Evolutionary conservation across 2,329 filamentous ascomycete species (phyloP).

Genomic region (Macrophomina tecta): DNA sequence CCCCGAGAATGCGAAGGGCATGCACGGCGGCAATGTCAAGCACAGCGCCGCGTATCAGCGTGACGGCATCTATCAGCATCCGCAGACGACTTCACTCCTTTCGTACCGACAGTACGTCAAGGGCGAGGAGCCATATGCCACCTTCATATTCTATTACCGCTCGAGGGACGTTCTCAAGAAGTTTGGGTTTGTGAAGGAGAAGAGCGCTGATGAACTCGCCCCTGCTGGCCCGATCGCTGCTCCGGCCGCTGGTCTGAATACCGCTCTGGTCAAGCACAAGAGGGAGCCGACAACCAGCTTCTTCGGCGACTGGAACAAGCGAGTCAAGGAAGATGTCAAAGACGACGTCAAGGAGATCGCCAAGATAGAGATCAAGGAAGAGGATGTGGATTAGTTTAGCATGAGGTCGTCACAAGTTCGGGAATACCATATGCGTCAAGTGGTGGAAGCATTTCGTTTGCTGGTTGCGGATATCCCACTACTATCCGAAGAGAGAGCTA

Average conservation of each 20-base stretch:
- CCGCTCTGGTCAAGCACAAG: not conserved
- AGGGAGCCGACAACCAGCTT: not conserved
- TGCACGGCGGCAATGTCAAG: not conserved
- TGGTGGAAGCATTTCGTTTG: too few relatives aligned
- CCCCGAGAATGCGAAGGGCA: not conserved
- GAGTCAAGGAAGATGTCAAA: too few relatives aligned
- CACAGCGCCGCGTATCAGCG: not conserved
- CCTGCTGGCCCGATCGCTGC: not conserved
- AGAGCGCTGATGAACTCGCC: too few relatives aligned
- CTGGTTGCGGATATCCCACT: too few relatives aligned
- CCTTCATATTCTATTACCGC: conserved; percentile 9
- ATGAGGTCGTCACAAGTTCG: too few relatives aligned
- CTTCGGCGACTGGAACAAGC: too few relatives aligned
- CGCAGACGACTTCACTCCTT: not conserved
- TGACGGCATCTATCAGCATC: not conserved
- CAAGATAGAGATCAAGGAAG: too few relatives aligned
- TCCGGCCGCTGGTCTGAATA: not conserved
- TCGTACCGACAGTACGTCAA: not conserved
- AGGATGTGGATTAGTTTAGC: too few relatives aligned
- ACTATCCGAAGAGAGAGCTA: too few relatives aligned
- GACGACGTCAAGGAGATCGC: too few relatives aligned
- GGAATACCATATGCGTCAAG: too few relatives aligned
- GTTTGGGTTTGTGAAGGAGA: not conserved
- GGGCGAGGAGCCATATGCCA: not conserved
- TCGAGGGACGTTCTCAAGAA: not conserved